Conservation (phyloP, 345 rosid species). For the Theobroma cacao region DNA sequence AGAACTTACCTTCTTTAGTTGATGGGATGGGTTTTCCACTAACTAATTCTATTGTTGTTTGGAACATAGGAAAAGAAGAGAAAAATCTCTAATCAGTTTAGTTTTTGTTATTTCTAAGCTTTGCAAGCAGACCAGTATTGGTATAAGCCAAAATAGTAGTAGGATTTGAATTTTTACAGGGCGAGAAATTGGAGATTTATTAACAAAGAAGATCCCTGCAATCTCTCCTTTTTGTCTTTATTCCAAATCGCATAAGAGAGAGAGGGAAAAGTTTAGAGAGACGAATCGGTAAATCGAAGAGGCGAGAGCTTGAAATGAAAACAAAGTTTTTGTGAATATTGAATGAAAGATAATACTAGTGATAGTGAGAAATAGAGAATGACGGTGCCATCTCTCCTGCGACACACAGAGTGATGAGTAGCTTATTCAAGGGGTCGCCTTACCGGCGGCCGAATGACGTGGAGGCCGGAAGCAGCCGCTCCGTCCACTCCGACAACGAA, state of each 20-base stretch:
- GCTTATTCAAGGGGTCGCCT: slow-evolving; percentile 33
- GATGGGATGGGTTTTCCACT: not conserved
- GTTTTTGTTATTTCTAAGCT: not conserved
- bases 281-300: not conserved
- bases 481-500: slow-evolving; percentile 18
- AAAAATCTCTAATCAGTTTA: not conserved
- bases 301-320: not conserved
- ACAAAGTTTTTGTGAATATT: not conserved
- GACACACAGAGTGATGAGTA: slow-evolving; percentile 40
- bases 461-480: slow-evolving; percentile 47
- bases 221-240: not conserved
- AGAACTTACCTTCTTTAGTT: not conserved
- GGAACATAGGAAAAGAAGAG: not conserved
- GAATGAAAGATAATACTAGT: not conserved
- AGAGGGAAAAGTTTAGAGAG: not conserved
- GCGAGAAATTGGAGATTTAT: not conserved
- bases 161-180: not conserved
- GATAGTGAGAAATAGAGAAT: not conserved
- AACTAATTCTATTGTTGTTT: not conserved
- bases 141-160: not conserved
- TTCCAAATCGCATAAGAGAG: not conserved
- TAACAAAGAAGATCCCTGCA: not conserved
- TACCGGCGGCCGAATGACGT: slow-evolving; percentile 34
- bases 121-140: not conserved
- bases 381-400: slow-evolving; percentile 66